Conservation (phyloP, 164 flowering plant genomes). For the Magnolia sinica region DNA sequence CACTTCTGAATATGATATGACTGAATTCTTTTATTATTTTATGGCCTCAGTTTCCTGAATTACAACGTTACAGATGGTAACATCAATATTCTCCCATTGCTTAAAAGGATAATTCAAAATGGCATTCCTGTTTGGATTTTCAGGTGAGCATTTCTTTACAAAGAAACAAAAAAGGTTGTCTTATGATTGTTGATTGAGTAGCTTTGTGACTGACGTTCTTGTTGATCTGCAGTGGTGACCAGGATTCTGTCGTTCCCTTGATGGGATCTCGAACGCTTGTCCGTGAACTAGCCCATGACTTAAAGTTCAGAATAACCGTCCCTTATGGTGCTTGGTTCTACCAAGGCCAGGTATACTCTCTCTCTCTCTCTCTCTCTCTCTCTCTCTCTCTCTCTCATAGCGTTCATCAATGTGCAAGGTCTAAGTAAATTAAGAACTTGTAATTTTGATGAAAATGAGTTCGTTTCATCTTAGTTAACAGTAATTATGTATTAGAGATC, state of each 20-base stretch:
- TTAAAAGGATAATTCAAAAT: slow-evolving; percentile 53
- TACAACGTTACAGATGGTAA: slow-evolving; percentile 62
- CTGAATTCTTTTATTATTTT: background rate
- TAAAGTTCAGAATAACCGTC: slow-evolving; percentile 62
- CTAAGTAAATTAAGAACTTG: background rate
- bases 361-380: background rate
- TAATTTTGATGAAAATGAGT: background rate
- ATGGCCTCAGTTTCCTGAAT: slow-evolving; percentile 24
- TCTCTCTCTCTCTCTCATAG: background rate
- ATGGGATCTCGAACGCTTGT: slow-evolving; percentile 82
- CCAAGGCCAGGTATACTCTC: slow-evolving; percentile 63
- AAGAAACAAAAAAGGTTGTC: background rate
- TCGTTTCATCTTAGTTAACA: no score
- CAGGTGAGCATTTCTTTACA: slow-evolving; percentile 44
- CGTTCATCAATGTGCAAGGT: background rate
- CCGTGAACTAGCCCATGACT: slow-evolving; percentile 77
- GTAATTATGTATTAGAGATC: no score
- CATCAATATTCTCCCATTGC: slow-evolving; percentile 76
- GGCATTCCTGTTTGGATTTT: slow-evolving; percentile 78
- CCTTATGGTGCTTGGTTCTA: slow-evolving; percentile 97
- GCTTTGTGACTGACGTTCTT: slow-evolving; percentile 1
- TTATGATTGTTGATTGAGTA: background rate
- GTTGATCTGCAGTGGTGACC: slow-evolving; percentile 76
- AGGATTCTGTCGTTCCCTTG: slow-evolving; percentile 90
- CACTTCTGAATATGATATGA: background rate